phyloP scores from a whole-genome alignment of 208 protist species.

The Naegleria fowleri region DNA sequence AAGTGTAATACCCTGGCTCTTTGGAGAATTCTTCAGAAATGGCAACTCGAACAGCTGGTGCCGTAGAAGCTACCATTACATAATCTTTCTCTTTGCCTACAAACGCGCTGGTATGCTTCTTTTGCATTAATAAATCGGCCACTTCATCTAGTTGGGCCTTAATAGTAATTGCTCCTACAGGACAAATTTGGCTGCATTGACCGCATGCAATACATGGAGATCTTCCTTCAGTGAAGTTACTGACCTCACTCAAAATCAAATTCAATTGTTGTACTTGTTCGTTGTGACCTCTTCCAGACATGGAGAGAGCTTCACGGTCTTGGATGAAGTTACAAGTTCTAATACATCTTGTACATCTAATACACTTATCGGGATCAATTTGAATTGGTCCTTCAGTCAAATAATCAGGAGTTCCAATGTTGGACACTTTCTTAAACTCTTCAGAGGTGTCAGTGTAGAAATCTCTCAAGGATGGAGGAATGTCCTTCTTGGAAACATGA shows the following conservation, averaged over 20 bases:
- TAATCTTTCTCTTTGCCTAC: not conserved
- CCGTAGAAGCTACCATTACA: not conserved
- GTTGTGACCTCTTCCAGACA: not conserved
- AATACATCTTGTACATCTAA: not conserved
- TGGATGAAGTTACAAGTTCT: not conserved
- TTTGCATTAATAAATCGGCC: not conserved
- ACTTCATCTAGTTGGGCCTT: not conserved
- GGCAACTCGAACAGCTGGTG: not conserved
- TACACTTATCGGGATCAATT: not conserved
- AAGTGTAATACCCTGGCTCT: not conserved
- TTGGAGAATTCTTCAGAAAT: not conserved
- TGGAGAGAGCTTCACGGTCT: not conserved
- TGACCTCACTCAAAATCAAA: not conserved
- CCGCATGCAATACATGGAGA: not conserved
- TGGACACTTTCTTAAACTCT: not conserved
- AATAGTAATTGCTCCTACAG: not conserved
- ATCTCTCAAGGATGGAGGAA: not conserved
- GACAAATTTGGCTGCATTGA: not conserved
- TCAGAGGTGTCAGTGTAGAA: not conserved
- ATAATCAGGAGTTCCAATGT: not conserved
- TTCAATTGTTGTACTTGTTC: slow-evolving; percentile 6
- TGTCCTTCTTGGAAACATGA: not conserved
- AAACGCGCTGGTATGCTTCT: not conserved
- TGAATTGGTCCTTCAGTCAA: not conserved
- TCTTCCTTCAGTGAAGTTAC: not conserved